phyloP scores from a whole-genome alignment of 1,284 basidiomycete species.

The Grifola frondosa region DNA sequence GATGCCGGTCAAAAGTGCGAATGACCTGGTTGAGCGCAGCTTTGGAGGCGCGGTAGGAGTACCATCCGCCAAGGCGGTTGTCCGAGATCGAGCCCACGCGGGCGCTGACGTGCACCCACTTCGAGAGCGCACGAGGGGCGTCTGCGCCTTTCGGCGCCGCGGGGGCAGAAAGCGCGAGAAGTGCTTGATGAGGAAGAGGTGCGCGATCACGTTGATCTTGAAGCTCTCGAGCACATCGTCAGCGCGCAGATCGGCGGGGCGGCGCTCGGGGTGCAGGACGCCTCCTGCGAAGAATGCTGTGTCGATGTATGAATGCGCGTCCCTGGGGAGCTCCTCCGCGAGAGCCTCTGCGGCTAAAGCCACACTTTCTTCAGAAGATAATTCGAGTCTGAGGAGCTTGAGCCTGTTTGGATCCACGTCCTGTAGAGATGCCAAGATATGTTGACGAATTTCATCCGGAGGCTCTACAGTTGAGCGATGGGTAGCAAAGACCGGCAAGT shows the following conservation, averaged over 20 bases:
- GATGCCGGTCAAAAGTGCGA: constrained; percentile 66
- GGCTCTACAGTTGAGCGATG: constrained; percentile 36
- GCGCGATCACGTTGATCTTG: constrained; percentile 59
- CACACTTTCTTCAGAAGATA: constrained; percentile 52
- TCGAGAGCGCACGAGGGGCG: constrained; percentile 35
- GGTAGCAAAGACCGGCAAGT: constrained; percentile 54
- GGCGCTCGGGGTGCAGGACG: constrained; percentile 56
- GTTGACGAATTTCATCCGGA: constrained; percentile 36
- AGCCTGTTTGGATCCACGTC: constrained; percentile 48
- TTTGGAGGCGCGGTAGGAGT: constrained; percentile 74
- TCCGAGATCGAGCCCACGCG: constrained; percentile 65
- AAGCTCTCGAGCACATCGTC: constrained; percentile 47
- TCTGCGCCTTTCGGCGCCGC: constrained; percentile 12
- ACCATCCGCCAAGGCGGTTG: constrained; percentile 68
- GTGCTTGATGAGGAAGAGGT: constrained; percentile 61
- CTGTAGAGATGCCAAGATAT: too few relatives aligned
- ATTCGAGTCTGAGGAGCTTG: constrained; percentile 47
- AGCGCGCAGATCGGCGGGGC: constrained; percentile 50
- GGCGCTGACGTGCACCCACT: constrained; percentile 64
- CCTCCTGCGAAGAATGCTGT: constrained; percentile 59
- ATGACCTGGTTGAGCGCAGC: constrained; percentile 75
- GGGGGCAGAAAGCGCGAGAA: constrained; percentile 56
- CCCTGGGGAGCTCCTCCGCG: constrained; percentile 33
- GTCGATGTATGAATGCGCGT: constrained; percentile 42
- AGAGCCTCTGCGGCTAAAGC: constrained; percentile 45